phyloP scores from a whole-genome alignment of 169 alveolate genomes.

The Eimeria falciformis region DNA sequence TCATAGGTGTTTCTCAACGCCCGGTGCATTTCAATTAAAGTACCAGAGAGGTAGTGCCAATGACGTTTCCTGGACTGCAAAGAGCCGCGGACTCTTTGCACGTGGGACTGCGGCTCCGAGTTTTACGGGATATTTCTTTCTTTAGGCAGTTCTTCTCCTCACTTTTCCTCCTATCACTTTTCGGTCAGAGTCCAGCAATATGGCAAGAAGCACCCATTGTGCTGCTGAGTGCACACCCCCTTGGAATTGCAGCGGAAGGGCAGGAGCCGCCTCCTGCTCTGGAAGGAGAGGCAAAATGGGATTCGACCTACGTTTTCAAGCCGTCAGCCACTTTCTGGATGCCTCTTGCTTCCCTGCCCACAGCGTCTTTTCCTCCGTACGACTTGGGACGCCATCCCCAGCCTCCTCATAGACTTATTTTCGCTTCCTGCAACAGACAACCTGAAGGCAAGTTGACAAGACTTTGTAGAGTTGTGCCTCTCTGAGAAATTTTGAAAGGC shows the following conservation, averaged over 20 bases:
- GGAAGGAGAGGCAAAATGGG: neutral
- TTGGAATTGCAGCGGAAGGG: neutral
- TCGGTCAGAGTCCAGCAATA: no score
- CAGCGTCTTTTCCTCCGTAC: constrained; percentile 50
- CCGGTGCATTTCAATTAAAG: no score
- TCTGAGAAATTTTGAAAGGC: neutral
- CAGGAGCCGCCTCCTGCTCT: neutral
- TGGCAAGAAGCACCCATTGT: no score
- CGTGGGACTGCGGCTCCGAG: no score
- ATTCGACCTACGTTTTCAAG: constrained; percentile 2
- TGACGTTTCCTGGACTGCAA: no score
- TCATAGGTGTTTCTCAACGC: no score
- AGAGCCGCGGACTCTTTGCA: no score
- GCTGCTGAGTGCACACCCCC: no score
- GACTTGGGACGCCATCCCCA: constrained; percentile 51
- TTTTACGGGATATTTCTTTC: no score
- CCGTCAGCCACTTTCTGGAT: constrained; percentile 61
- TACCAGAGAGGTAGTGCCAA: no score
- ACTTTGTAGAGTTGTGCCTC: neutral
- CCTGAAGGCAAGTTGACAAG: constrained; percentile 32
- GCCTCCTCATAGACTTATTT: constrained; percentile 36
- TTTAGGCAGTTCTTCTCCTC: no score
- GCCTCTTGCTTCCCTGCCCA: constrained; percentile 35
- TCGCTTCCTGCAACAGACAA: constrained; percentile 69
- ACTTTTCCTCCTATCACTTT: no score